Base-by-base conservation (phyloP, 108 stramenopile genomes). In the Skeletonema grethae region DNA sequence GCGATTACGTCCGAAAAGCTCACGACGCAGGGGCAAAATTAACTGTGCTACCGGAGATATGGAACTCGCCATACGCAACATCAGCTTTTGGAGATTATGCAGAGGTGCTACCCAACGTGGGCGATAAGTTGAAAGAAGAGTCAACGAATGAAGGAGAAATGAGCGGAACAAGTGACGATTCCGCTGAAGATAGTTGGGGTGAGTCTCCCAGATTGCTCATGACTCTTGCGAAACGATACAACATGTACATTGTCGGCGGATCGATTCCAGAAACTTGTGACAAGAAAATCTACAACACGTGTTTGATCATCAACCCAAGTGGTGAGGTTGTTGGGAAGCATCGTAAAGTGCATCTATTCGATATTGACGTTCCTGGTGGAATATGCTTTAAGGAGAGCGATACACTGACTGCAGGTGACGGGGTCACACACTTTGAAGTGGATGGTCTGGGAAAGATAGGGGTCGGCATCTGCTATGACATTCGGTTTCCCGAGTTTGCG, bases 401-500 rank as follows among this genome's bases (percentile, higher is more conserved):
- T 45, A 97, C 98, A 0, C 83, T 98, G 22, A 88, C 82, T 18
- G 82, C 88, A 9, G 98, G 98, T 9, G 76, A 87, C 32, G 70
- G 70, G 1, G 66, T 87, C 2, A 88, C 95, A 0, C 77, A 84
- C 57, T 97, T 97, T 79, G 79, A 91, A 74, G 69, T 74, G 39
- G 77, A 57, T 3, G 83, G 87, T 7, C 85, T 97, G 66, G 96
- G 97, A 53, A 89, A 80, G 43, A 80, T 99, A 38, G 99, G 98
- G 28, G 84, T 99, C 8, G 99, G 98, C 13, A 99, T 99, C 57
- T 99, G 99, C 87, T 99, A 99, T 82, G 99, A 99, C 85, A 95
- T 99, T 76, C 96, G 99, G 12, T 99, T 99, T 67, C 95, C 98
- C 10, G 97, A 98, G 82, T 95, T 96, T 29, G 92, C 97, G 60